A percentile compares a stretch with the other conserved stretches of the same genome.
These are phyloP conservation scores for Pulveroboletus frians DNA, from an alignment of 768 basidiomycete species.

Conservation along the genomic window DNA sequence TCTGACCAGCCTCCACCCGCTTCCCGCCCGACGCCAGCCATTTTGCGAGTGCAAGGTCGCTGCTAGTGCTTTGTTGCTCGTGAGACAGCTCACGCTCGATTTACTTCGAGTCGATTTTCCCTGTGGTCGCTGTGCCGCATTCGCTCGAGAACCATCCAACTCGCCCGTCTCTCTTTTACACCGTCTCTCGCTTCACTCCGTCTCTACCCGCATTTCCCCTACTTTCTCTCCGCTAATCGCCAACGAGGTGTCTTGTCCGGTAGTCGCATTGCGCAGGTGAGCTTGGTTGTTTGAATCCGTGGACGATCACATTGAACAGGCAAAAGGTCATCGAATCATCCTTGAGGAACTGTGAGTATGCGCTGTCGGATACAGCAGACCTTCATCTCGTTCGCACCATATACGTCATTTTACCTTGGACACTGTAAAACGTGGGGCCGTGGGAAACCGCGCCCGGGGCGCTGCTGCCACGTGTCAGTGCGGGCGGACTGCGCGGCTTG, in stretches of 20 bases:
- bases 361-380: neutral
- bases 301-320: conserved; percentile 3
- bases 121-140: conserved; percentile 25
- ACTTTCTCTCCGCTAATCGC: conserved; percentile 18
- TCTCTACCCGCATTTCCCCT: conserved; percentile 15
- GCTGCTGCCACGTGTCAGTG: conserved; percentile 15
- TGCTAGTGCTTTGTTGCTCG: conserved; percentile 22
- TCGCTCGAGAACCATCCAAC: conserved; percentile 24
- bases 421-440: conserved; percentile 40
- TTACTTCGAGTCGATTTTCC: conserved; percentile 48
- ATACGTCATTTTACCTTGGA: conserved; percentile 28
- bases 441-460: conserved; percentile 27
- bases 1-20: conserved; percentile 18
- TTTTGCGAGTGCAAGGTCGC: conserved; percentile 26
- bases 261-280: conserved; percentile 14
- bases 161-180: conserved; percentile 34
- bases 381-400: neutral
- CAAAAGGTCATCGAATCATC: neutral
- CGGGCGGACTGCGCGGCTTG: conserved; percentile 1
- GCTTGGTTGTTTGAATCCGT: conserved; percentile 5
- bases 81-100: conserved; percentile 41
- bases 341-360: conserved; percentile 14
- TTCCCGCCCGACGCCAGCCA: conserved; percentile 20
- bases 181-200: conserved; percentile 27
- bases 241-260: conserved; percentile 7